Base-by-base conservation (phyloP, 768 basidiomycete genomes). In the Naganishia randhawae region DNA sequence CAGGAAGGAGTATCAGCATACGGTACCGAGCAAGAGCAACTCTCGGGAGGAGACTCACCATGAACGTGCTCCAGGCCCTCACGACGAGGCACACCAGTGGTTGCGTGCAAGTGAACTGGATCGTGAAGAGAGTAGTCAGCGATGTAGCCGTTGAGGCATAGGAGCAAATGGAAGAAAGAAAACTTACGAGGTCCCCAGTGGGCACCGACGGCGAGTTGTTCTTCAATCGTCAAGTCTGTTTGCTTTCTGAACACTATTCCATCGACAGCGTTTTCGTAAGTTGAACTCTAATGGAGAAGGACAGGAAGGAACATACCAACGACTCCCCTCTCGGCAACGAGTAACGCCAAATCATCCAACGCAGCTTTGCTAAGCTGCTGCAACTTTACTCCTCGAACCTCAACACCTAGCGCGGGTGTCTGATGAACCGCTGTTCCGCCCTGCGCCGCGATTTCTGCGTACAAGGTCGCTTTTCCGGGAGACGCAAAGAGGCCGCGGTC, bases 31-130 rank as follows among this genome's bases (percentile, higher is more conserved):
- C 11, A 4, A 19, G 10, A 7, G 19, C n/a, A n/a, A 11, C n/a
- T n/a, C n/a, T n/a, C n/a, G 54, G 25, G n/a, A 33, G n/a, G 25
- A n/a, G 16, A 48, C 54, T 42, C 41, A 42, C 57, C 57, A 50
- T 79, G 78, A 22, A 80, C 76, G 68, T 80, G 78, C 50, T 80
- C 77, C n/a, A 77, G 67, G 17, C 89, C 90, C 19, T 83, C 85
- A 73, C 85, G 84, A 68, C 81, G 81, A 1, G 91, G 88, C 54
- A 91, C 83, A 0, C 88, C 88, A 11, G 89, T 90, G 2, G 89
- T 90, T 3, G 90, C 88, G 74, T 93, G 90, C 76, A 87, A 89
- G 78, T 92, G 90, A 52, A 90, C 54, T 55, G 54, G 25, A 11
- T 55, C 10, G 22, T 16, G 83, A 53, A 39, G 25, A 85, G 88